Evolutionary conservation across 2,329 filamentous ascomycete species (phyloP).

Genomic region (Penicillium digitatum): DNA sequence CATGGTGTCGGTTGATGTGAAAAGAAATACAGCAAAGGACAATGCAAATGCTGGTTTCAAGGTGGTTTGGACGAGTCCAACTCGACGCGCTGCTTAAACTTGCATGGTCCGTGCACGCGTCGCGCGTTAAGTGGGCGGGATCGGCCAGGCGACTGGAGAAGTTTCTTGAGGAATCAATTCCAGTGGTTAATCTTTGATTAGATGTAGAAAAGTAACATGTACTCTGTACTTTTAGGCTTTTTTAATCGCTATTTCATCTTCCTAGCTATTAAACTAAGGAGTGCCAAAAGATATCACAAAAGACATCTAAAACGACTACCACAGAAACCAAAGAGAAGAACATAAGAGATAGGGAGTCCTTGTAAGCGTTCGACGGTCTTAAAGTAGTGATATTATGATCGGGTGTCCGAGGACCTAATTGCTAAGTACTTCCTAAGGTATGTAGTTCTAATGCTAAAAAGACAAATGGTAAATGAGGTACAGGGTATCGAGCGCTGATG

Average conservation of each 20-base stretch:
- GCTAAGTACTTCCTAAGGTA: slow-evolving; percentile 9
- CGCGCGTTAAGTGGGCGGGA: slow-evolving; percentile 23
- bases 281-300: background rate
- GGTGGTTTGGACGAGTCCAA: slow-evolving; percentile 12
- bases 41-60: slow-evolving; percentile 4
- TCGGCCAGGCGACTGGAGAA: background rate
- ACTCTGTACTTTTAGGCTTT: too few relatives aligned
- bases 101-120: slow-evolving; percentile 32
- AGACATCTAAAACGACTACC: background rate
- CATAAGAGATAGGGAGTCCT: background rate
- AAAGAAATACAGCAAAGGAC: slow-evolving; percentile 8
- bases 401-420: slow-evolving; percentile 19
- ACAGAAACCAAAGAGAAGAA: background rate
- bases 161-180: background rate
- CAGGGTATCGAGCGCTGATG: slow-evolving; percentile 29
- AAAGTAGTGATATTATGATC: slow-evolving; percentile 12
- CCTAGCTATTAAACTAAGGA: background rate
- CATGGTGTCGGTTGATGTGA: slow-evolving; percentile 48
- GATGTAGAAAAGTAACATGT: background rate
- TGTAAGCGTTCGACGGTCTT: background rate
- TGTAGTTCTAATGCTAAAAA: slow-evolving; percentile 12
- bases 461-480: slow-evolving; percentile 18
- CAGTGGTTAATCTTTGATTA: background rate
- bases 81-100: slow-evolving; percentile 31
- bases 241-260: background rate